Conservation (phyloP, 2,329 filamentous ascomycete genomes). For the Malbranchea zuffiana region DNA sequence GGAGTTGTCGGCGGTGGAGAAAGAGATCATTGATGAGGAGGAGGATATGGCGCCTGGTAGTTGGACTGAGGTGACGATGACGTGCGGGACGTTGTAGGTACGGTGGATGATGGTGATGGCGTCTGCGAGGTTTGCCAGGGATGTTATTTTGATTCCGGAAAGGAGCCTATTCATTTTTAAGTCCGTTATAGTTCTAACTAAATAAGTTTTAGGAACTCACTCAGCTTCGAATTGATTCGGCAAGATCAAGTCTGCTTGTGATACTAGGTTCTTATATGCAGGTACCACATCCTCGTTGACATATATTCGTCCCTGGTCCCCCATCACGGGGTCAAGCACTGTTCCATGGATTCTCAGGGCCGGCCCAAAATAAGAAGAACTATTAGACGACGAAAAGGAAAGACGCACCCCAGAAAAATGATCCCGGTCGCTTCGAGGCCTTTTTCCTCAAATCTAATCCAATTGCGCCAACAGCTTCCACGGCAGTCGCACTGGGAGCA, state of each 20-base stretch:
- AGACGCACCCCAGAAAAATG: constrained; percentile 71
- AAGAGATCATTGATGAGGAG: constrained; percentile 25
- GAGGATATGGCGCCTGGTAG: constrained; percentile 47
- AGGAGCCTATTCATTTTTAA: constrained; percentile 50
- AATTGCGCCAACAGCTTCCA: constrained; percentile 75
- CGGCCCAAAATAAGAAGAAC: neutral
- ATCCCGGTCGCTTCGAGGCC: constrained; percentile 51
- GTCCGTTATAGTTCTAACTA: neutral
- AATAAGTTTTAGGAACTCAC: constrained; percentile 41
- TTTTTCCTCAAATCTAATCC: constrained; percentile 66
- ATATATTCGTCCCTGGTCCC: constrained; percentile 84
- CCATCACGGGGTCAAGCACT: constrained; percentile 96
- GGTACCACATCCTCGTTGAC: constrained; percentile 86
- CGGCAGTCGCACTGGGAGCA: constrained; percentile 73
- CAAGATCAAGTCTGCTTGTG: constrained; percentile 77
- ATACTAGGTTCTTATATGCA: constrained; percentile 70
- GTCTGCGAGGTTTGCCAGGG: constrained; percentile 58
- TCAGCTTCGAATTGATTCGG: constrained; percentile 98
- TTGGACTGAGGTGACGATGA: constrained; percentile 84
- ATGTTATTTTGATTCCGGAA: constrained; percentile 71
- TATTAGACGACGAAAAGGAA: neutral
- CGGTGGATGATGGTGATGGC: constrained; percentile 71
- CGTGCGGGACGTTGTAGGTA: constrained; percentile 66
- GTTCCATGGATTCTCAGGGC: neutral
- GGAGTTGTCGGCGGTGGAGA: constrained; percentile 15